Percentiles rank a stretch among this genome's conserved stretches.
These are phyloP conservation scores for Periconia digitata DNA, from an alignment of 2,329 filamentous ascomycete genomes.

Conservation along the genomic window DNA sequence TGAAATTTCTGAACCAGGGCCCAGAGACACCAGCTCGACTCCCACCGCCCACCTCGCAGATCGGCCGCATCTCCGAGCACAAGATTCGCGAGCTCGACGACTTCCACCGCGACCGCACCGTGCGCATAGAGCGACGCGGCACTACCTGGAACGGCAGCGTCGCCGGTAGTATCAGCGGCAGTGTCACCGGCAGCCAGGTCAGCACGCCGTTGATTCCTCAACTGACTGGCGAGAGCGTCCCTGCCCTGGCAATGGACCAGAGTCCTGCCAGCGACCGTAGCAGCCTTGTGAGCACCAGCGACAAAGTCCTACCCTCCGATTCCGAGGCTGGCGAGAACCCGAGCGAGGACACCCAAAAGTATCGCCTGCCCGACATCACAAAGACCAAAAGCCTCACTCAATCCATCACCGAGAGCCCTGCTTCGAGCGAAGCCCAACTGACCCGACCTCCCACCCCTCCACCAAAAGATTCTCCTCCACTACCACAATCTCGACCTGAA, in stretches of 20 bases:
- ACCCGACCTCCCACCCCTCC: conserved; percentile 48
- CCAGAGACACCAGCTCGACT: conserved; percentile 34
- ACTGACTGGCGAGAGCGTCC: conserved; percentile 41
- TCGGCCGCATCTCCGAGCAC: conserved; percentile 70
- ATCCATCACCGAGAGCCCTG: conserved; percentile 32
- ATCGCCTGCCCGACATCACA: conserved; percentile 70
- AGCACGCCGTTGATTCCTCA: conserved; percentile 33
- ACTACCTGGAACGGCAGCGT: conserved; percentile 67
- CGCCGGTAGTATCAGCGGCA: background rate
- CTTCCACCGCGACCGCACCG: conserved; percentile 59
- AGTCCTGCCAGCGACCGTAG: conserved; percentile 48
- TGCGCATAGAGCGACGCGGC: conserved; percentile 64
- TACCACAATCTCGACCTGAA: background rate
- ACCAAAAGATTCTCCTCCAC: conserved; percentile 51
- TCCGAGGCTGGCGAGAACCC: conserved; percentile 49
- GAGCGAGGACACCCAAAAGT: conserved; percentile 74
- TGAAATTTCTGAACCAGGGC: conserved; percentile 45
- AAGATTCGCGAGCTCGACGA: conserved; percentile 71
- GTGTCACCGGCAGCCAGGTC: conserved; percentile 44
- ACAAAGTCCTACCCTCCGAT: conserved; percentile 55
- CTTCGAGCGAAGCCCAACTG: conserved; percentile 16
- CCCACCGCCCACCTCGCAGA: conserved; percentile 35
- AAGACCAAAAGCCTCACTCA: conserved; percentile 60
- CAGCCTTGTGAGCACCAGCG: conserved; percentile 55
- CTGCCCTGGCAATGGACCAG: conserved; percentile 41